Conservation (phyloP, 495 filamentous ascomycete genomes). For the Aspergillus ostianus region DNA sequence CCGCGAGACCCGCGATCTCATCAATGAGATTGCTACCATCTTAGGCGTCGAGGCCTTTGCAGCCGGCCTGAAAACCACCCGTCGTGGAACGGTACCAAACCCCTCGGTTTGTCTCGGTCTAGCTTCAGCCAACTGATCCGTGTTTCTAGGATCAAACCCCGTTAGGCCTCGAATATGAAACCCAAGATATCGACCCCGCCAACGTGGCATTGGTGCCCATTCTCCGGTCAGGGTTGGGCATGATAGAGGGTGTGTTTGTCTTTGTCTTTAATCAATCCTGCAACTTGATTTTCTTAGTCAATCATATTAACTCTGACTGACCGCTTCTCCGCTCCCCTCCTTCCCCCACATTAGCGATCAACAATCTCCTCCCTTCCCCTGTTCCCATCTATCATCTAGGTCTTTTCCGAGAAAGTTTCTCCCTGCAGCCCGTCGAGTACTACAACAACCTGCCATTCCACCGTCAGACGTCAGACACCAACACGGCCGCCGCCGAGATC, state of each 20-base stretch:
- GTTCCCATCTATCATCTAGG: conserved; percentile 91
- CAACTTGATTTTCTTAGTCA: background rate
- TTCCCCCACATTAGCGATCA: conserved; percentile 55
- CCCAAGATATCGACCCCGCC: conserved; percentile 55
- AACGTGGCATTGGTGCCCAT: conserved; percentile 86
- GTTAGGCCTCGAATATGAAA: conserved; percentile 68
- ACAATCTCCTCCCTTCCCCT: conserved; percentile 75
- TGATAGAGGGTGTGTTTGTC: conserved; percentile 67
- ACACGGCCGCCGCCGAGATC: conserved; percentile 52
- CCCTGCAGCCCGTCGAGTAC: conserved; percentile 90
- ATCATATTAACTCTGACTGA: background rate
- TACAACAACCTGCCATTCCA: conserved; percentile 95
- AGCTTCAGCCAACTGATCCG: background rate
- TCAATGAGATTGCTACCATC: conserved; percentile 83
- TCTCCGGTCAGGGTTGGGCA: conserved; percentile 81
- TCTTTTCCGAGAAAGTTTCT: conserved; percentile 82
- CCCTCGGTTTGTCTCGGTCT: background rate
- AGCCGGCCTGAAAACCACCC: conserved; percentile 50
- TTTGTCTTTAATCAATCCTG: background rate
- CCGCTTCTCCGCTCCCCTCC: background rate
- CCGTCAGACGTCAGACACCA: conserved; percentile 30
- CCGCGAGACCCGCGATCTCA: conserved; percentile 73
- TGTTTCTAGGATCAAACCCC: conserved; percentile 64
- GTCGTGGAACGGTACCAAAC: conserved; percentile 37
- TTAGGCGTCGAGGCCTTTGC: conserved; percentile 79